phyloP scores from a whole-genome alignment of 2,329 filamentous ascomycete species.

The Talaromyces albobiverticillius region DNA sequence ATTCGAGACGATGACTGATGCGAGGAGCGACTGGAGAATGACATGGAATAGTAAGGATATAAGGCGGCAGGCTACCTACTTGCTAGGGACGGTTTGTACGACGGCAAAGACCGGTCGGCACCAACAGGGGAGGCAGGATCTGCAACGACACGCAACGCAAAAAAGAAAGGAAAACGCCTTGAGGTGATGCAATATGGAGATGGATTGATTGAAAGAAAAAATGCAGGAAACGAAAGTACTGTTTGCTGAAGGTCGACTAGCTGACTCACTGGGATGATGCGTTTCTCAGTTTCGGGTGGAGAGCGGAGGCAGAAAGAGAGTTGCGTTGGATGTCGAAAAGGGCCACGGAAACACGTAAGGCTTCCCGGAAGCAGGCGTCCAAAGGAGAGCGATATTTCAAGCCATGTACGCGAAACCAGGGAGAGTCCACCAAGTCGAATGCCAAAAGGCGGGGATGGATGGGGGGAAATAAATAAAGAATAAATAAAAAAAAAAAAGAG shows the following conservation, averaged over 20 bases:
- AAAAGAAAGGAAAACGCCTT: constrained; percentile 3
- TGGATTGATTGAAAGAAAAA: too few relatives aligned
- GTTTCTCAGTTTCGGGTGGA: not conserved
- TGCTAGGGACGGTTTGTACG: constrained; percentile 10
- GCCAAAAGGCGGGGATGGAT: constrained; percentile 22
- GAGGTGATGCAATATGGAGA: constrained; percentile 6
- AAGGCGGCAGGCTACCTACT: constrained; percentile 7
- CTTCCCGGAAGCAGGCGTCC: constrained; percentile 24
- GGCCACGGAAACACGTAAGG: constrained; percentile 10
- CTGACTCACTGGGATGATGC: constrained; percentile 11
- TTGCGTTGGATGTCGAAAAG: constrained; percentile 17
- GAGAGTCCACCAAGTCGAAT: constrained; percentile 4
- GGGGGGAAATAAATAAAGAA: constrained; percentile 24
- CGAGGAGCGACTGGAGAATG: constrained; percentile 1
- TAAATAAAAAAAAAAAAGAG: constrained; percentile 24
- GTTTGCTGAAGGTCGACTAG: constrained; percentile 5
- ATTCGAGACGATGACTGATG: not conserved
- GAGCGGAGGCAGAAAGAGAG: constrained; percentile 18
- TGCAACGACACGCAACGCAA: too few relatives aligned
- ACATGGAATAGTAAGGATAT: constrained; percentile 1
- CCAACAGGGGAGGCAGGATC: too few relatives aligned
- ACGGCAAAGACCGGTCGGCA: constrained; percentile 7
- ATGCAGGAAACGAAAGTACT: constrained; percentile 1
- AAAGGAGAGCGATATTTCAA: constrained; percentile 16
- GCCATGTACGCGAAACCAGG: constrained; percentile 10